These are phyloP conservation scores for Tremellales sp. DNA, from an alignment of 1,284 basidiomycete species.

Conservation along the genomic window DNA sequence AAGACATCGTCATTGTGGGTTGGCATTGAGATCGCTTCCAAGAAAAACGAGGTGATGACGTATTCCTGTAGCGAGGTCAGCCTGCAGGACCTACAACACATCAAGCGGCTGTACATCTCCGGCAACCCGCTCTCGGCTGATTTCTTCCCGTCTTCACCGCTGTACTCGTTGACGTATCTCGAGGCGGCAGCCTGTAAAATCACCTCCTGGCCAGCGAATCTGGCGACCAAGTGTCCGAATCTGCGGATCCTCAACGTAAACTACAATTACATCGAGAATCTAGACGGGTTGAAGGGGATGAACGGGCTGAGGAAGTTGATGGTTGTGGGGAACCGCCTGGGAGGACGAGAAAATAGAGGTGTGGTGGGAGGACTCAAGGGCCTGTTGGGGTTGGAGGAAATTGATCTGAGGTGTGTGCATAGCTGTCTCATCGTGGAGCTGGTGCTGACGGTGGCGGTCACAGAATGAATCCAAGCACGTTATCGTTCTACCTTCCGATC, in stretches of 20 bases:
- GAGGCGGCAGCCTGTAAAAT: conserved; percentile 89
- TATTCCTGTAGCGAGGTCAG: too few relatives aligned
- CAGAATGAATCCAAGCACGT: conserved; percentile 90
- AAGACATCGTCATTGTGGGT: conserved; percentile 31
- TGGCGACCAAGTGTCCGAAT: conserved; percentile 72
- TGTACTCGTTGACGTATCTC: conserved; percentile 83
- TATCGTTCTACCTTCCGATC: conserved; percentile 89
- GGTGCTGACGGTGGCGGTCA: conserved; percentile 4
- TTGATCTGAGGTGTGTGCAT: conserved; percentile 76
- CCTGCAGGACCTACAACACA: conserved; percentile 74
- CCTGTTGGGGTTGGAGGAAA: conserved; percentile 73
- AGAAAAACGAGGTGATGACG: too few relatives aligned
- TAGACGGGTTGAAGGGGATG: conserved; percentile 69
- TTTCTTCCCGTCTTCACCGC: conserved; percentile 58
- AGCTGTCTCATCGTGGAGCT: not conserved
- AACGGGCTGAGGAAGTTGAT: conserved; percentile 72
- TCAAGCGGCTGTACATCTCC: conserved; percentile 89
- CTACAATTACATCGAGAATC: conserved; percentile 80
- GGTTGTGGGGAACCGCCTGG: conserved; percentile 75
- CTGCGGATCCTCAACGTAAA: conserved; percentile 89
- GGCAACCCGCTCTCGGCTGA: conserved; percentile 47
- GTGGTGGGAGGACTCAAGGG: conserved; percentile 62
- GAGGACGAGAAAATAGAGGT: conserved; percentile 53
- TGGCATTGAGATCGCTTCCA: too few relatives aligned
- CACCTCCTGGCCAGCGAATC: conserved; percentile 63